Conservation (phyloP, 2,329 filamentous ascomycete genomes). For the Coniochaeta sp. region DNA sequence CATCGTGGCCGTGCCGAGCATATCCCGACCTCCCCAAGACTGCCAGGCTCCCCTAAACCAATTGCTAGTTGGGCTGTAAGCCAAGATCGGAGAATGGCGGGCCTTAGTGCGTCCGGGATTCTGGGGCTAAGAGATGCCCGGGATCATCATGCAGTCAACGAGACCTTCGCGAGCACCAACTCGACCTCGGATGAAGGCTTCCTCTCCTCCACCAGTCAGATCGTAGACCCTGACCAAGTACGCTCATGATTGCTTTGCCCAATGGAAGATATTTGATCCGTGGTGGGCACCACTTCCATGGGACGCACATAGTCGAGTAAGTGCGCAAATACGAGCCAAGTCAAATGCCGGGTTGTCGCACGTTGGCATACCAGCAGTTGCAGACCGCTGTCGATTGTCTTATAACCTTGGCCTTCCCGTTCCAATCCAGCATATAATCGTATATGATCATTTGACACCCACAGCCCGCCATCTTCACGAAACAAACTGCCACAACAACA, state of each 20-base stretch:
- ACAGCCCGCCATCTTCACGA: not conserved
- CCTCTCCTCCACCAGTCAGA: not conserved
- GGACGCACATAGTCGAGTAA: not conserved
- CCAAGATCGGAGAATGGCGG: not conserved
- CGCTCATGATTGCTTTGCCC: too few species aligned
- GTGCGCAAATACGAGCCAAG: not conserved
- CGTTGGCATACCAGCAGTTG: not conserved
- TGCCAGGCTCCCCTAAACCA: too few species aligned
- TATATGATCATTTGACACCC: not conserved
- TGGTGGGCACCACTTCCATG: too few species aligned
- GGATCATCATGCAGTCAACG: too few species aligned
- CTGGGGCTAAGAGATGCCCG: not conserved
- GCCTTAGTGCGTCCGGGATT: not conserved
- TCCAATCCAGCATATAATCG: not conserved
- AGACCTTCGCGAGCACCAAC: too few species aligned
- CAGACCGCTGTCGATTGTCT: not conserved
- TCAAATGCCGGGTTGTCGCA: not conserved
- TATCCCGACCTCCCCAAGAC: not conserved
- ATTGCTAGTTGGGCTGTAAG: not conserved
- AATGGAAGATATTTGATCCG: too few species aligned
- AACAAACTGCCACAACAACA: conserved; percentile 42
- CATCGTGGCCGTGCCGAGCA: not conserved
- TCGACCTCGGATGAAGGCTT: not conserved
- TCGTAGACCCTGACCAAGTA: not conserved
- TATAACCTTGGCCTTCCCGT: not conserved